Base-by-base conservation (phyloP, 2,329 filamentous ascomycete genomes). In the Talaromyces marneffei region DNA sequence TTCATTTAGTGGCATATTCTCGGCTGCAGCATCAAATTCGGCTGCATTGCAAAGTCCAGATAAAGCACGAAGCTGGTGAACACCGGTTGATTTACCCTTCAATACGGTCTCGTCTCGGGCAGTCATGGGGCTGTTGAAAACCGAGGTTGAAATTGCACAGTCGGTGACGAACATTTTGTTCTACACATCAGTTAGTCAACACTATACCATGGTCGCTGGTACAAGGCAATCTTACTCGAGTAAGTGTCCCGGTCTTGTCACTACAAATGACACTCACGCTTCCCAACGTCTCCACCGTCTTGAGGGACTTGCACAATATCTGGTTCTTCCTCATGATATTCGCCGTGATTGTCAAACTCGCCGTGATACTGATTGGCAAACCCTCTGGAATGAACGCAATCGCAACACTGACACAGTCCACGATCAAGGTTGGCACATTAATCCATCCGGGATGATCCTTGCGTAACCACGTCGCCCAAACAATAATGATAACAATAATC, bases 371-470 rank as follows among this genome's bases (percentile, higher is more conserved):
- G 56, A 91, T 87, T 0, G 88, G 87, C 0, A 90, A 77, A 5
- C 88, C 87, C 73, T 91, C 89, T 0, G 89, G 88, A 14, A 92
- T 89, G 70, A 91, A 91, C 1, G 88, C 88, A 7, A 91, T 86
- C 0, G 87, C 88, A 1, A 90, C 84, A 42, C 82, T 85, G 50
- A 92, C 89, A 65, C 87, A 89, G 67, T 83, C 83, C 35, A 92
- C 87, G 63, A 92, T 91, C 25, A 92, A 78, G 1, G 82, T 83
- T 0, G 88, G 83, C 1, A 91, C 87, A 60, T 83, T 84, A 70
- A 92, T 92, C 83, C 86, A 93, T 62, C 79, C 78, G 0, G 87
- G 87, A 67, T 92, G 81, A 3, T 81, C 75, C 55, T 81, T 83
- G 46, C 84, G 83, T n/a, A 92, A 77, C 83, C 88, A 92, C 1